Conservation (phyloP, 805 yeast genomes). For the Candida awuae region DNA sequence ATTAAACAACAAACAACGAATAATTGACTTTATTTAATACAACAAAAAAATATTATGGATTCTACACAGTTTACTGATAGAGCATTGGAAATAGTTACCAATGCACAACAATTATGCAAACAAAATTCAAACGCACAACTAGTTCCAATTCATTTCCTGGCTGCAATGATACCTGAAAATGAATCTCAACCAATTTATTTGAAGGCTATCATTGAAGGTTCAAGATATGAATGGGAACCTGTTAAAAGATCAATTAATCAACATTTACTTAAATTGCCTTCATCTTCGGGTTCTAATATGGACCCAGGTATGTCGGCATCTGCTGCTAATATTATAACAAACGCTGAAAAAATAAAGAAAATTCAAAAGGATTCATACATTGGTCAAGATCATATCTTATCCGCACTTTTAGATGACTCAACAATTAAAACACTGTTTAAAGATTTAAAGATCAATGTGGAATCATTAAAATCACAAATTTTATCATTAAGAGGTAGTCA, state of each 20-base stretch:
- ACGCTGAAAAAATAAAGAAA: conserved; percentile 68
- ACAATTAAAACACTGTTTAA: conserved; percentile 64
- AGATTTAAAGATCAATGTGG: conserved; percentile 59
- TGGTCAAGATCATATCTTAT: conserved; percentile 88
- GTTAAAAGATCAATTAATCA: conserved; percentile 77
- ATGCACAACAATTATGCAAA: conserved; percentile 74
- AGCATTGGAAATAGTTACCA: conserved; percentile 72
- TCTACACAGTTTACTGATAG: conserved; percentile 86
- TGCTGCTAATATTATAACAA: conserved; percentile 65
- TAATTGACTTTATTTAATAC: too few relatives aligned
- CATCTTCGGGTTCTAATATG: conserved; percentile 83
- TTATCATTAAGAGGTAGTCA: conserved; percentile 80
- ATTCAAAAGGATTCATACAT: conserved; percentile 87
- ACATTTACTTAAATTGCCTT: conserved; percentile 74
- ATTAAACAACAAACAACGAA: neutral
- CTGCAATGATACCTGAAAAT: conserved; percentile 76
- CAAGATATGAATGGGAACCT: conserved; percentile 76
- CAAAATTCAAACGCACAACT: conserved; percentile 80
- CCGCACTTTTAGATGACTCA: conserved; percentile 77
- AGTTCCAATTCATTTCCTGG: conserved; percentile 81
- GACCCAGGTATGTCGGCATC: conserved; percentile 69
- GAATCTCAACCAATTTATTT: conserved; percentile 50
- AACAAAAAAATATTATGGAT: conserved; percentile 35
- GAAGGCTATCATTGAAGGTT: conserved; percentile 76
- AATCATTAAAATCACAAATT: conserved; percentile 69